Percentiles rank a stretch among this genome's conserved stretches.
These are phyloP conservation scores for Polyplosphaeria fusca DNA, from an alignment of 495 filamentous ascomycete genomes.

Conservation along the genomic window DNA sequence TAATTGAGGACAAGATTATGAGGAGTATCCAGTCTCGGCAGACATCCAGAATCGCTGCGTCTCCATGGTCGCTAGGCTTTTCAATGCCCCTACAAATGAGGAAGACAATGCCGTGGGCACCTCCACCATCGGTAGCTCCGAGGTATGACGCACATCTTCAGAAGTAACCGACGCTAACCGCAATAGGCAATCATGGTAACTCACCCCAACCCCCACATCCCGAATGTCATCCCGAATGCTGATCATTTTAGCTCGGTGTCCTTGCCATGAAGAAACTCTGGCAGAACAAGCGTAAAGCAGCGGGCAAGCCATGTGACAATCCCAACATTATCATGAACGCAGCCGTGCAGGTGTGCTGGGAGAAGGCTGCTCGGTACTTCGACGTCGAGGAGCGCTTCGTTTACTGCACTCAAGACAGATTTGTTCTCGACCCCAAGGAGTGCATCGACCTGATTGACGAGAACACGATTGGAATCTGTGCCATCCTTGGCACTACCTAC, in stretches of 20 bases:
- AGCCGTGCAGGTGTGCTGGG: slow-evolving; percentile 93
- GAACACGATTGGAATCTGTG: slow-evolving; percentile 92
- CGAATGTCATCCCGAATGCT: not conserved
- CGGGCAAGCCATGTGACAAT: slow-evolving; percentile 66
- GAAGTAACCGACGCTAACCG: not conserved
- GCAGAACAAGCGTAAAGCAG: slow-evolving; percentile 77
- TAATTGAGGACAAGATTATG: slow-evolving; percentile 65
- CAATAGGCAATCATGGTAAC: slow-evolving; percentile 8
- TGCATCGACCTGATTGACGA: slow-evolving; percentile 84
- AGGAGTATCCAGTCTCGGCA: slow-evolving; percentile 84
- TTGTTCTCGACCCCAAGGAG: slow-evolving; percentile 80
- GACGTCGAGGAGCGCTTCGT: slow-evolving; percentile 88
- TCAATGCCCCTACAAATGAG: slow-evolving; percentile 62
- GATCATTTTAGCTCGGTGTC: slow-evolving; percentile 56
- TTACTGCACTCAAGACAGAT: slow-evolving; percentile 76
- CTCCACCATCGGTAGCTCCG: slow-evolving; percentile 78
- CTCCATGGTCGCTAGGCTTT: slow-evolving; percentile 87
- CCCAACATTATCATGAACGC: slow-evolving; percentile 93
- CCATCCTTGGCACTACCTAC: slow-evolving; percentile 86
- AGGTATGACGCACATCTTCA: slow-evolving; percentile 69
- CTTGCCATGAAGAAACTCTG: slow-evolving; percentile 95
- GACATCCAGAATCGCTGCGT: slow-evolving; percentile 92
- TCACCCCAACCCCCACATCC: not conserved
- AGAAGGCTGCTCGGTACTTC: slow-evolving; percentile 93
- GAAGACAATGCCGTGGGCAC: slow-evolving; percentile 69